Evolutionary conservation across 306 rosid genomes (phyloP), one percentile per base, ranked within the genome.

Genomic region (Trifolium subterraneum): DNA sequence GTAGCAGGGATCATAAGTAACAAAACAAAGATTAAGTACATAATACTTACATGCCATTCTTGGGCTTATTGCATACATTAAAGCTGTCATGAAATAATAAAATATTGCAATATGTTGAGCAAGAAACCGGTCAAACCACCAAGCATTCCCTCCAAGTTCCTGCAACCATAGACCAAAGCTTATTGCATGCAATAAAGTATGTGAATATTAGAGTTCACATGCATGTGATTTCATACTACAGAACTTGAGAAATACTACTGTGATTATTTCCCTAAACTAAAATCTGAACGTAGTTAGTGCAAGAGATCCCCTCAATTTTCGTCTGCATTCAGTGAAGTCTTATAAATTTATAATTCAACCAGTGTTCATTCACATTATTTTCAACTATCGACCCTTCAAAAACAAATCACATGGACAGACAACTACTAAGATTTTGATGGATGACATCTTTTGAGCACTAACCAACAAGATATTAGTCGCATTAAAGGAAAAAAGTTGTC

Each of bases 101-200:
- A 78, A 75, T 67, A 92, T 41, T 1, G 97, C 99, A 44, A 92
- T 88, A 73, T 94, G 96, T 72, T 94, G 99, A 67, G 99, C 97
- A 11, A 94, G 99, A 85, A 94, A 94, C 70, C 98, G 93, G 52
- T 94, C 99, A n/a, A 94, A 84, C 99, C 99, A 94, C 96, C 93
- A 85, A 59, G 89, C 82, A 71, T 92, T 90, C 51, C 97, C 99
- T 66, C 99, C 99, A 67, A 94, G 86, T 80, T 94, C 99, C 99
- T 94, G 96, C 87, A 89, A 48, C 73, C 82, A 77, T 16, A 79
- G 54, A 62, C 6, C 62, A 44, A 50, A 59, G 41, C 12, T 60
- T 29, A 60, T 29, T 29, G 42, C 33, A 61, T 74, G 41, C 70
- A 72, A 72, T 39, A 54, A 78, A 33, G 19, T 31, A 58, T 8